Evolutionary conservation across 176 grass and related monocot genomes (phyloP).

Genomic region (Puya raimondii): DNA sequence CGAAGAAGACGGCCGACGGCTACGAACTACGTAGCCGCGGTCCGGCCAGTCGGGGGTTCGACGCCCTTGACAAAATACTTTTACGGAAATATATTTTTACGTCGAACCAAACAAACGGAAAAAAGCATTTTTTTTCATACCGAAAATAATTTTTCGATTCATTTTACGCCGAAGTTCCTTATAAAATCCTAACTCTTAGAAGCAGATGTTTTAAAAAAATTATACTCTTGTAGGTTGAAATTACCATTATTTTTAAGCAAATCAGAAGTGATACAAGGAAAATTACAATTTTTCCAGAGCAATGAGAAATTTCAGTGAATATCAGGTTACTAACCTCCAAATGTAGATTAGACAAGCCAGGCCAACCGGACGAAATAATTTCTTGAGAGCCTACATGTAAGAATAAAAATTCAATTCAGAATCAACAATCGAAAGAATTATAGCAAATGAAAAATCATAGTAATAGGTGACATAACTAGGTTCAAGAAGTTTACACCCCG

Average conservation of each 20-base stretch:
- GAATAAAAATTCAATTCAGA: constrained; percentile 1
- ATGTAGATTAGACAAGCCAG: constrained; percentile 48
- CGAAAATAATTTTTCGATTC: too few species aligned
- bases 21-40: too few species aligned
- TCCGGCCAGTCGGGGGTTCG: too few species aligned
- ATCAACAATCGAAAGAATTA: constrained; percentile 1
- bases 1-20: too few species aligned
- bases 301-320: too few species aligned
- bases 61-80: too few species aligned
- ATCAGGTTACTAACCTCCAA: constrained; percentile 72
- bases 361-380: constrained; percentile 67
- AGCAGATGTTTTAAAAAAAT: neutral
- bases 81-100: too few species aligned
- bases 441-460: neutral
- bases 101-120: too few species aligned
- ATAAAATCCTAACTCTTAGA: too few species aligned
- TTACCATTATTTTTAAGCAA: neutral
- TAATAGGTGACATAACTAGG: constrained; percentile 40
- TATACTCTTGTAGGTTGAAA: neutral
- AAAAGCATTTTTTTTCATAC: too few species aligned
- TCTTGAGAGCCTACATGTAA: constrained; percentile 41
- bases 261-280: neutral
- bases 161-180: too few species aligned
- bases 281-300: too few species aligned
- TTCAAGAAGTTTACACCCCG: constrained; percentile 73